Percentiles rank a stretch among this genome's conserved stretches.
These are phyloP conservation scores for Pythium chondricola DNA, from an alignment of 352 stramenopile genomes.

Conservation along the genomic window DNA sequence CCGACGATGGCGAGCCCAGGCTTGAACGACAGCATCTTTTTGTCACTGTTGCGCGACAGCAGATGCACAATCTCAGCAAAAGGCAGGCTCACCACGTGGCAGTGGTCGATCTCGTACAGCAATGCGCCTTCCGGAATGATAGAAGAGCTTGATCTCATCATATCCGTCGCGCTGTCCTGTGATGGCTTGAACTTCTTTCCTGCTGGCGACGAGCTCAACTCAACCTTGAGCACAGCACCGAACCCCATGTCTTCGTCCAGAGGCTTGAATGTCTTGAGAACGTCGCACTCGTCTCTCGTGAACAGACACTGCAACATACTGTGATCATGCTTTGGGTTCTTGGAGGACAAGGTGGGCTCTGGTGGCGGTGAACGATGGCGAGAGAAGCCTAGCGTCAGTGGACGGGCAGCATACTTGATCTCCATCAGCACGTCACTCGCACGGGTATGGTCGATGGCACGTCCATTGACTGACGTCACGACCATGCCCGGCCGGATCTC, in stretches of 20 bases:
- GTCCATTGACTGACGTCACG: constrained; percentile 61
- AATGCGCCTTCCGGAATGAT: constrained; percentile 49
- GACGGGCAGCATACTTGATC: constrained; percentile 40
- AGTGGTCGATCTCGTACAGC: constrained; percentile 61
- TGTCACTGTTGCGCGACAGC: constrained; percentile 38
- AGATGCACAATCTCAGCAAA: constrained; percentile 62
- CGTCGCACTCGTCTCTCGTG: constrained; percentile 33
- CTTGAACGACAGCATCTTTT: constrained; percentile 55
- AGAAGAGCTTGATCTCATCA: constrained; percentile 15
- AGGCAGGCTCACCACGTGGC: constrained; percentile 38
- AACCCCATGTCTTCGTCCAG: constrained; percentile 38
- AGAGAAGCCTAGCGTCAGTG: constrained; percentile 59
- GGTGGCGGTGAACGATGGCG: too few species aligned
- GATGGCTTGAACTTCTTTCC: constrained; percentile 20
- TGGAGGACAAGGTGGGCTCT: too few species aligned
- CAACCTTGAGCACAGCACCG: constrained; percentile 43
- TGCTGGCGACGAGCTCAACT: constrained; percentile 27
- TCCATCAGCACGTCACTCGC: constrained; percentile 42
- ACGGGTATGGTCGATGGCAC: constrained; percentile 28
- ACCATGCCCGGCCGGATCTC: constrained; percentile 49
- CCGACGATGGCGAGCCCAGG: constrained; percentile 33
- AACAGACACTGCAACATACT: constrained; percentile 50
- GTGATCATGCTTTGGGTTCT: constrained; percentile 41
- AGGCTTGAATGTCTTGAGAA: constrained; percentile 35
- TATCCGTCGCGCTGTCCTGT: too few species aligned